These are phyloP conservation scores for Cryptosporidium felis DNA, from an alignment of 169 alveolate genomes.

Conservation along the genomic window DNA sequence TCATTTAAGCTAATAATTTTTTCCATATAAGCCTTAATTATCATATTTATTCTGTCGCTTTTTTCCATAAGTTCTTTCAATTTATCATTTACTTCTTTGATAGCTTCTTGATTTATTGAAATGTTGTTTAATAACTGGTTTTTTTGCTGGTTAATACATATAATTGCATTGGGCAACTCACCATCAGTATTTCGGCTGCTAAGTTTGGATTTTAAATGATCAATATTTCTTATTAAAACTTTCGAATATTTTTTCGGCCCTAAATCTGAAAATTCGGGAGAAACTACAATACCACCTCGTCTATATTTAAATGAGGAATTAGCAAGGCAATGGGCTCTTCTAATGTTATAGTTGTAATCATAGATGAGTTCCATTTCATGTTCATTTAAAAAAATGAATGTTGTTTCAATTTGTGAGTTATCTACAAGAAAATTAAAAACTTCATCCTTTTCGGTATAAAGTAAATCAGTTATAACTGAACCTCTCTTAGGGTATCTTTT, in stretches of 20 bases:
- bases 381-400: slow-evolving; percentile 41
- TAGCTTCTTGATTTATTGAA: no score
- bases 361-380: slow-evolving; percentile 58
- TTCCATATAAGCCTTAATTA: background rate
- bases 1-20: background rate
- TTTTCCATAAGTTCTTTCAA: background rate
- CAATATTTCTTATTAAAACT: background rate
- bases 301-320: slow-evolving; percentile 38
- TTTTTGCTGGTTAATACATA: no score
- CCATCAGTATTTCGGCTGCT: no score
- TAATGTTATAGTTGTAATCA: slow-evolving; percentile 39
- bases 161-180: no score
- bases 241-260: no score
- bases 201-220: background rate
- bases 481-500: slow-evolving; percentile 22
- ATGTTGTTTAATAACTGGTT: no score
- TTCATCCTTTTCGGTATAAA: slow-evolving; percentile 21
- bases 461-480: slow-evolving; percentile 13
- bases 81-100: no score
- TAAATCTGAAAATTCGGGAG: slow-evolving; percentile 53
- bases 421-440: slow-evolving; percentile 66
- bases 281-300: slow-evolving; percentile 58
- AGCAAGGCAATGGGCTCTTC: slow-evolving; percentile 31
- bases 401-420: slow-evolving; percentile 55
- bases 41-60: background rate